Base-by-base conservation (phyloP, 2,329 filamentous ascomycete genomes). In the Penicillium psychrosexuale region DNA sequence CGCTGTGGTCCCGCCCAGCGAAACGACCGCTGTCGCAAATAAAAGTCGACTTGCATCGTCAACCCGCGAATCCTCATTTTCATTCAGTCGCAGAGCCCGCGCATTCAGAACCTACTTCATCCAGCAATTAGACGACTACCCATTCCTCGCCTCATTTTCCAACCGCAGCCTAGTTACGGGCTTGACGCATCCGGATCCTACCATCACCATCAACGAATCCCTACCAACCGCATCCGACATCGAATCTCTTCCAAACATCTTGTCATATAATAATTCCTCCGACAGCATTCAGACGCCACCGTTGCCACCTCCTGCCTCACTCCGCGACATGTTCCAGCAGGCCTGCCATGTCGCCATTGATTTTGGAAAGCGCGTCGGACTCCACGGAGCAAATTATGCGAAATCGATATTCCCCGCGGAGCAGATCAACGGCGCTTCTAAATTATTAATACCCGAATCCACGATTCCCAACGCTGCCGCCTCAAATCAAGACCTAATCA, bases 71-170 rank as follows among this genome's bases (percentile, higher is more conserved):
- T 60, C 66, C 8, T 55, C 65, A 12, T 68, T 67, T 22, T 58
- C 59, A 33, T 63, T 72, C 34, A 65, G 58, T 22, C 62, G 66
- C 40, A 60, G 67, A 7, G 66, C 69, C 7, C 68, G 60, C 48
- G 68, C 69, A 17, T 65, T 72, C 24, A 68, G 65, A 54, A 61
- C 68, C 28, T 65, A 69, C 34, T 63, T 72, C 47, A 61, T 63
- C 11, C 64, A 66, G 40, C 65, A 68, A 46, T 53, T 65, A 28
- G 69, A 70, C 40, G 65, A 67, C 19, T 64, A 63, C 47, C 66
- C 61, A 43, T 47, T 65, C 47, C 52, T 63, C 31, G 57, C 59
- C n/a, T 56, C 57, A 8, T 64, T 67, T 44, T 56, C 61, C 28
- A 58, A 63, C 22, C 60, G 62, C 36, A 64, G 52, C 47, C 37